Evolutionary conservation across 169 alveolate species (phyloP), one percentile per base, ranked within the genome.

Genomic region (Eimeria nieschulzi): DNA sequence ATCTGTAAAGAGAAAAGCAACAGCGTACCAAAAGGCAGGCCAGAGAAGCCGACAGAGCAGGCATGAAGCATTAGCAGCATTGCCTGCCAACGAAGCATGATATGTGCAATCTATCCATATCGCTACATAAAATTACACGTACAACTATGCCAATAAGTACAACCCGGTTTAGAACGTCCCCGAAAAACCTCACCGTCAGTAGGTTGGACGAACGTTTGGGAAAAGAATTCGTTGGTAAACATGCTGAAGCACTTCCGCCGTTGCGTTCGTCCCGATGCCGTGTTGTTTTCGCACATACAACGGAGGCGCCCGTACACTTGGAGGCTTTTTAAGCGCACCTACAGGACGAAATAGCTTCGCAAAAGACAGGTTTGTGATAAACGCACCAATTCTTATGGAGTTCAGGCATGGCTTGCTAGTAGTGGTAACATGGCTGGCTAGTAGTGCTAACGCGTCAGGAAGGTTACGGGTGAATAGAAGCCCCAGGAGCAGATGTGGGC

Each of bases 261-360:
- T 17, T 59, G 13, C 66, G 33, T 21, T 8, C 39, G 21, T 21
- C 23, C 83, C 56, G 19, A 15, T 9, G 59, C 83, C 17, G 15
- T 21, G 75, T 25, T 39, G 39, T 26, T 17, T 19, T 17, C 23
- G 61, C 94, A 91, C 13, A 91, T 53, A 1, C 83, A 70, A 15
- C 91, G 84, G 12, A 91, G 94, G 39, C 94, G 91, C 9, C 91
- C 82, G 61, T 91, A 91, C 86, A 78, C 83, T 19, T 87, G 91
- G 80, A 91, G 75, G 91, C 72, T 91, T 10, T 90, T 54, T 46
- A 70, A 73, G 17, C 94, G 61, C 55, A 91, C 94, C 82, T 91
- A 86, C 51, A 53, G 71, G 39, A 70, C 61, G 2, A 90, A 33
- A 21, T 2, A 75, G 26, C 39, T 3, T 7, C 25, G 23, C 66